phyloP scores from a whole-genome alignment of 2,329 filamentous ascomycete genomes.

The Pestalotiopsis sp. region DNA sequence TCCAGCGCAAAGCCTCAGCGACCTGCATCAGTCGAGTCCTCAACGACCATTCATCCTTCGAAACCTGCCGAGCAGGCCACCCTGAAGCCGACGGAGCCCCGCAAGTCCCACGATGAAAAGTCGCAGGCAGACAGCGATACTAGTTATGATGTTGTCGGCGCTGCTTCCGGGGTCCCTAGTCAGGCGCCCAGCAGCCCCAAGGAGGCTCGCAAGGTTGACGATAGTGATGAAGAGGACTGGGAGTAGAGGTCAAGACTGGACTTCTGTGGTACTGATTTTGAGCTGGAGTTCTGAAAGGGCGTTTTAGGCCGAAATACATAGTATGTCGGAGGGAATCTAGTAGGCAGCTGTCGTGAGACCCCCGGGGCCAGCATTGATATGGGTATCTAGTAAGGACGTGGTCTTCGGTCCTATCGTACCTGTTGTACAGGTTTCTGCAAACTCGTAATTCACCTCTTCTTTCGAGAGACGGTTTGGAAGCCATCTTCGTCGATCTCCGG shows the following conservation, averaged over 20 bases:
- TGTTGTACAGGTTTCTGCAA: neutral
- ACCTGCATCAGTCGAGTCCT: conserved; percentile 55
- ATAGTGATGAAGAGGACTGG: conserved; percentile 67
- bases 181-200: conserved; percentile 73
- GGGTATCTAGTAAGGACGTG: neutral
- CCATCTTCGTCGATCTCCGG: conserved; percentile 81
- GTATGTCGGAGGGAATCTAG: conserved; percentile 10
- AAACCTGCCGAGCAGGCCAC: conserved; percentile 35
- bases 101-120: conserved; percentile 84
- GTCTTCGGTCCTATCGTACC: no score
- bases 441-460: conserved; percentile 53
- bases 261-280: neutral
- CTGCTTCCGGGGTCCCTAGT: conserved; percentile 74
- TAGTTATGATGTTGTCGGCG: conserved; percentile 91
- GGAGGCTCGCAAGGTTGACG: conserved; percentile 56
- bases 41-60: conserved; percentile 62
- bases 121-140: conserved; percentile 92
- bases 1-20: conserved; percentile 36
- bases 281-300: conserved; percentile 13
- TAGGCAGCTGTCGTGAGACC: conserved; percentile 25
- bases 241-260: conserved; percentile 23
- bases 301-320: neutral
- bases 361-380: conserved; percentile 10
- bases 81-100: conserved; percentile 67
- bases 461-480: conserved; percentile 74